Conservation (phyloP, 140 eudicot species). For the Ambrosia hybrid region DNA sequence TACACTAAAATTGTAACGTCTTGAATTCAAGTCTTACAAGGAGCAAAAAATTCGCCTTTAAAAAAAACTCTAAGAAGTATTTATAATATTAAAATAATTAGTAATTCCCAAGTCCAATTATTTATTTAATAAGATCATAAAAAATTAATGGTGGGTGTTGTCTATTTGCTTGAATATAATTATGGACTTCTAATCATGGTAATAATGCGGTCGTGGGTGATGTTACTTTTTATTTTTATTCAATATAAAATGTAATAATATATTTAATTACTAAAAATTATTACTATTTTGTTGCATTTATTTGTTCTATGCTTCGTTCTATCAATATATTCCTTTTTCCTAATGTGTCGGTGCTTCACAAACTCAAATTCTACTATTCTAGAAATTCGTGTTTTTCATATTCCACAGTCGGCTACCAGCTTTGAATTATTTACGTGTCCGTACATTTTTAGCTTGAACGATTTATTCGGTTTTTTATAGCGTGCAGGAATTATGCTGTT, state of each 20-base stretch:
- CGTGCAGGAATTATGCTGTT: background rate
- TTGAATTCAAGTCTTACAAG: no score
- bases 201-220: slow-evolving; percentile 40
- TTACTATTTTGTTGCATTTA: slow-evolving; percentile 3
- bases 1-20: no score
- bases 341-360: slow-evolving; percentile 34
- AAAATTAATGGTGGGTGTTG: slow-evolving; percentile 22
- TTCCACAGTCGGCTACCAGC: slow-evolving; percentile 3
- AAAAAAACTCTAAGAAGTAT: no score
- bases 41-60: no score
- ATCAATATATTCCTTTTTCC: slow-evolving; percentile 30
- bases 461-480: background rate
- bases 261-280: background rate
- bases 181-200: slow-evolving; percentile 22
- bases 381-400: slow-evolving; percentile 18
- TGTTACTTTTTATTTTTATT: slow-evolving; percentile 17
- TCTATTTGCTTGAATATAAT: slow-evolving; percentile 12
- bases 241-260: background rate
- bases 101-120: background rate
- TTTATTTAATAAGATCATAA: slow-evolving; percentile 5
- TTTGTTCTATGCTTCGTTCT: slow-evolving; percentile 8
- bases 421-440: slow-evolving; percentile 13
- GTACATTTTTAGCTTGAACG: background rate
- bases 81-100: no score
- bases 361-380: slow-evolving; percentile 17